Conservation (phyloP, 1,284 basidiomycete genomes). For the Heterobasidion irregulare region DNA sequence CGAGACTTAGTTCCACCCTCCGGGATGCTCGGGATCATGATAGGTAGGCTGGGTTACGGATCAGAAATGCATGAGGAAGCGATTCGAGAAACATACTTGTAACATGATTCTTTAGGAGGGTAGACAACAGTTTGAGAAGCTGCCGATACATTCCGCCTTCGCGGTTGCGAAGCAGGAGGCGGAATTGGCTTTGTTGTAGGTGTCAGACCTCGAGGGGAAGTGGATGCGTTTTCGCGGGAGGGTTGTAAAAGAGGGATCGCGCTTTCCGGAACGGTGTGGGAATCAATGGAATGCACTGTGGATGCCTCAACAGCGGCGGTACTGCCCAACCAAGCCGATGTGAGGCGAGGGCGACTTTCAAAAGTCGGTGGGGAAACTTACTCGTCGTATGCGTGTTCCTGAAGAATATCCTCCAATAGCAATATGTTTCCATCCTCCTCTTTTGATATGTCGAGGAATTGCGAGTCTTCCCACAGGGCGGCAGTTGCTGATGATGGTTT, state of each 20-base stretch:
- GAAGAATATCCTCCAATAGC: constrained; percentile 64
- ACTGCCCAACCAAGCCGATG: not conserved
- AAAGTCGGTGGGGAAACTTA: constrained; percentile 26
- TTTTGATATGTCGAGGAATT: constrained; percentile 13
- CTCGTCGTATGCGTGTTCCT: constrained; percentile 67
- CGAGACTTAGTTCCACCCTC: constrained; percentile 84
- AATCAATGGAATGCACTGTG: not conserved
- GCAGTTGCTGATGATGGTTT: constrained; percentile 25
- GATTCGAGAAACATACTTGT: constrained; percentile 42
- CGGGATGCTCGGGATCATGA: constrained; percentile 81
- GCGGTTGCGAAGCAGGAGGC: constrained; percentile 47
- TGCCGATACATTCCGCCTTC: constrained; percentile 31
- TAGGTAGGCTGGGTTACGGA: constrained; percentile 45
- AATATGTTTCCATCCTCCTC: constrained; percentile 39
- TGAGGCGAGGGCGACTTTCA: constrained; percentile 3
- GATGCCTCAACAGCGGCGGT: not conserved
- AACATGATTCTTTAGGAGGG: constrained; percentile 65
- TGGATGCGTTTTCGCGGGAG: constrained; percentile 3
- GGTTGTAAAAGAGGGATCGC: constrained; percentile 3
- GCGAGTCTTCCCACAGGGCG: constrained; percentile 19
- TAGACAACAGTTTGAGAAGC: constrained; percentile 49
- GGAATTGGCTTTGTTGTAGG: constrained; percentile 46
- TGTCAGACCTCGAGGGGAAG: constrained; percentile 21
- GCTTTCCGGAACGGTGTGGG: constrained; percentile 1
- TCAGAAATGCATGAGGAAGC: constrained; percentile 3